These are phyloP conservation scores for Curvularia hawaiiensis DNA, from an alignment of 2,329 filamentous ascomycete species.

Conservation along the genomic window DNA sequence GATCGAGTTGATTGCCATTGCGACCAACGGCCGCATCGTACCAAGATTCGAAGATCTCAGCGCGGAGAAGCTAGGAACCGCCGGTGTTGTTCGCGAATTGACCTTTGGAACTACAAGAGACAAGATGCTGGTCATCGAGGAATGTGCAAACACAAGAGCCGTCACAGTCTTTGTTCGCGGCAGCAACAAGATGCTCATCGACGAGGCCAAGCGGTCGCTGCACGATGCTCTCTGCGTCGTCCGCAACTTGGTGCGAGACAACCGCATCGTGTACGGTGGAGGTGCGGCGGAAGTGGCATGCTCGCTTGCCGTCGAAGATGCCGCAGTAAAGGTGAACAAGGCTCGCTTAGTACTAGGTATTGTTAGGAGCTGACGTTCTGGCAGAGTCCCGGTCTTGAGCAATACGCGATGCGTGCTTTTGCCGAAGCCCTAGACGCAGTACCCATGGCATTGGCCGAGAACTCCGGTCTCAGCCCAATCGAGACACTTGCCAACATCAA, in stretches of 20 bases:
- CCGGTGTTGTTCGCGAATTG: conserved; percentile 92
- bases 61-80: conserved; percentile 85
- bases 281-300: conserved; percentile 97
- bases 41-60: conserved; percentile 95
- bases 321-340: conserved; percentile 72
- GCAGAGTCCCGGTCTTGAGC: conserved; percentile 90
- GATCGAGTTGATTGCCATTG: conserved; percentile 98
- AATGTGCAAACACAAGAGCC: conserved; percentile 96
- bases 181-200: conserved; percentile 99
- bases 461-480: conserved; percentile 94
- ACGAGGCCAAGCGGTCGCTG: conserved; percentile 95
- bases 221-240: conserved; percentile 98
- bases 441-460: conserved; percentile 96
- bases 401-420: conserved; percentile 99
- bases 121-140: conserved; percentile 99
- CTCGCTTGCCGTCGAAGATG: conserved; percentile 93
- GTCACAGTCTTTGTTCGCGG: conserved; percentile 96
- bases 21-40: conserved; percentile 96
- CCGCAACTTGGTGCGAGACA: conserved; percentile 92
- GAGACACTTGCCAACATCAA: conserved; percentile 95
- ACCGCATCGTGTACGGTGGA: conserved; percentile 96
- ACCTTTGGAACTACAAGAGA: conserved; percentile 96
- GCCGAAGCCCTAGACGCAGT: conserved; percentile 91
- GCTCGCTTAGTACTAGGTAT: not conserved
- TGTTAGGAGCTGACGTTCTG: conserved; percentile 14